Conservation (phyloP, 208 protist genomes). For the Trypanosoma melophagium region DNA sequence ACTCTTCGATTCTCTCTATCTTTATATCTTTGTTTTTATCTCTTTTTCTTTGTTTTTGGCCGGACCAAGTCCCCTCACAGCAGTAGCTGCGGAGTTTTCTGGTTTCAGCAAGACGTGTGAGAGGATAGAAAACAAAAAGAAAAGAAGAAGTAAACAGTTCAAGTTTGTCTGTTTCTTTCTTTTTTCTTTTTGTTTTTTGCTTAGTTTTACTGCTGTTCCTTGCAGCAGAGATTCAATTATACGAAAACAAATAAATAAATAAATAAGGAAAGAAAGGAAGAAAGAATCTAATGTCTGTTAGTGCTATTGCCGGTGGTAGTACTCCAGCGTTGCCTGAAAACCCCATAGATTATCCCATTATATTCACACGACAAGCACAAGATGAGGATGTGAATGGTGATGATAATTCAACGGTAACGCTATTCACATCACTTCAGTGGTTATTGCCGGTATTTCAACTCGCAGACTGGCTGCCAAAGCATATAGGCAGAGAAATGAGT, state of each 20-base stretch:
- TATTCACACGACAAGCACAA: constrained; percentile 21
- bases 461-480: constrained; percentile 41
- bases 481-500: constrained; percentile 3
- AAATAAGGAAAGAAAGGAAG: constrained; percentile 4
- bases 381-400: constrained; percentile 6
- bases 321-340: constrained; percentile 1
- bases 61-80: too few species aligned
- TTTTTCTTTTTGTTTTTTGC: constrained; percentile 8
- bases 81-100: too few species aligned
- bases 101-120: too few species aligned
- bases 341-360: constrained; percentile 39
- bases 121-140: neutral
- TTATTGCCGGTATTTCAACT: constrained; percentile 57
- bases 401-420: constrained; percentile 23
- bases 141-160: neutral
- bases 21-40: too few species aligned
- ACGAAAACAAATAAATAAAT: too few species aligned
- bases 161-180: constrained; percentile 1
- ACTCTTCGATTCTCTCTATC: too few species aligned
- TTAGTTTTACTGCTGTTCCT: constrained; percentile 13
- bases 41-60: too few species aligned
- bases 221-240: too few species aligned
- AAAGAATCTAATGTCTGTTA: neutral
- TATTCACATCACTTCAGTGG: constrained; percentile 60
- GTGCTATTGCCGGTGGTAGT: neutral